These are phyloP conservation scores for Eimeria falciformis DNA, from an alignment of 169 alveolate species.

Conservation along the genomic window DNA sequence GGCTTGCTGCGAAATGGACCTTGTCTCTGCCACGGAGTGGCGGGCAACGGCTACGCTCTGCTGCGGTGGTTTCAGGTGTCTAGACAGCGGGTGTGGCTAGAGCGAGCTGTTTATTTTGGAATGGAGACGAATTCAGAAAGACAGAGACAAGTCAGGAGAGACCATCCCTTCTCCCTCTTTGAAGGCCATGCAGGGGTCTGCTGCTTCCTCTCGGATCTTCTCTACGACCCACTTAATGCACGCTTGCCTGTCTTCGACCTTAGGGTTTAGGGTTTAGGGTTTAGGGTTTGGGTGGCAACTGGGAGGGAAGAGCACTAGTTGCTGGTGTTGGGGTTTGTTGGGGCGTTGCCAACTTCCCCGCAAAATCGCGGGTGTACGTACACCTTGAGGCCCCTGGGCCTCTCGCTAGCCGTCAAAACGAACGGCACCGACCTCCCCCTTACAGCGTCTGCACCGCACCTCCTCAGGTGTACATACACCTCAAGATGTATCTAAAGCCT, in stretches of 20 bases:
- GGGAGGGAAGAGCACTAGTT: background rate
- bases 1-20: constrained; percentile 38
- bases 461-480: background rate
- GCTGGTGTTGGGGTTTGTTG: background rate
- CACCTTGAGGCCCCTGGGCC: background rate
- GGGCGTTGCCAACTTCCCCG: too few species aligned
- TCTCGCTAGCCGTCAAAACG: background rate
- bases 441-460: background rate
- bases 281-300: constrained; percentile 12
- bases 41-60: too few species aligned
- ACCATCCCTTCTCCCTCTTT: constrained; percentile 12
- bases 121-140: background rate
- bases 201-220: constrained; percentile 9
- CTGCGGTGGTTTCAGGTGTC: too few species aligned
- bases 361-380: constrained; percentile 11
- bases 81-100: constrained; percentile 3
- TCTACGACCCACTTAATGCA: background rate
- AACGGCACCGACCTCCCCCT: background rate
- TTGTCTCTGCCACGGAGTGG: background rate
- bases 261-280: constrained; percentile 41
- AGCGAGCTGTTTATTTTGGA: background rate
- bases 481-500: background rate
- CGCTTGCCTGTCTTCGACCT: constrained; percentile 43
- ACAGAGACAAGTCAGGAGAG: background rate
- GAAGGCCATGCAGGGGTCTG: constrained; percentile 30